Evolutionary conservation across 1,284 basidiomycete genomes (phyloP), one percentile per base, ranked within the genome.

Genomic region (Trichosporon inkin): DNA sequence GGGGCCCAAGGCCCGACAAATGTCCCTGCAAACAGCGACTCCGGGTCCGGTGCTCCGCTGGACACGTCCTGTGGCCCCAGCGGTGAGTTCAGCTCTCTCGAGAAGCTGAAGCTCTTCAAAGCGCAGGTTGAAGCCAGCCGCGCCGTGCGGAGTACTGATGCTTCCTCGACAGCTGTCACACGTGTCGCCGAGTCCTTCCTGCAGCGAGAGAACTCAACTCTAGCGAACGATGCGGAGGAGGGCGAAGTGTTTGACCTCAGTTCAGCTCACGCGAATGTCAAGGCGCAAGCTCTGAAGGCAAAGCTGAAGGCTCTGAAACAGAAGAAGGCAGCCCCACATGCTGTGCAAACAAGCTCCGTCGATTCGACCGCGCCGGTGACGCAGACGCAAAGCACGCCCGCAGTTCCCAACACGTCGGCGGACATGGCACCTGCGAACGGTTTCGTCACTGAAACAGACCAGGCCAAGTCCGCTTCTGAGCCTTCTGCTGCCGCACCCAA

Each of bases 51-150:
- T n/a, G 44, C 44, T 24, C 14, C 22, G 24, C 7, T 11, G 28
- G 24, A 14, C 24, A 32, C 44, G 11, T 14, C 36, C 4, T 4
- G 3, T 14, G 16, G 44, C 44, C 44, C 22, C 24, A 22, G 17
- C 4, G 53, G 40, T 44, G 54, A 58, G 44, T 37, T 65, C 24
- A 44, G 56, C 34, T 62, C 63, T 38, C 61, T 65, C 22, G 64
- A 66, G 19, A 60, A 60, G 49, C 60, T 66, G 39, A 57, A 54
- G 35, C 59, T 44, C 13, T 65, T 65, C 61, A 62, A 61, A 32
- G 61, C 56, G 6, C 64, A 62, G 44, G 61, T 65, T 10, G 61
- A 59, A 32, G 57, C 59, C n/a, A 62, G 39, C 16, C 56, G 61
- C 19, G 55, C 34, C 37, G 53, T 37, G 17, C 22, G 36, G 22